Evolutionary conservation across 257 asterid genomes (phyloP).

Genomic region (Solanum piurae): DNA sequence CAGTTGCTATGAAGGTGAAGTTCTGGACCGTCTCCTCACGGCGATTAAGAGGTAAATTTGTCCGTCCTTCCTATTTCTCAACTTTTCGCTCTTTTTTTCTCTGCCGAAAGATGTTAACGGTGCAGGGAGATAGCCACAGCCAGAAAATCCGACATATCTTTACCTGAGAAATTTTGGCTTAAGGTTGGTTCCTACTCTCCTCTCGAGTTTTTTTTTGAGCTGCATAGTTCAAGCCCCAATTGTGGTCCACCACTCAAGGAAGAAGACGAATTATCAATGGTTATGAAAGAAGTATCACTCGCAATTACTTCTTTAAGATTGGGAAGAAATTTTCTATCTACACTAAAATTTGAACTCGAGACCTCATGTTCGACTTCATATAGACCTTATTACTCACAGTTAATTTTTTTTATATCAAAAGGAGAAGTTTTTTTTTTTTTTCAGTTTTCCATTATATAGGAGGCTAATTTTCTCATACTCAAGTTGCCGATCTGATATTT

Average conservation of each 20-base stretch:
- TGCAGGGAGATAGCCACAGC: conserved; percentile 53
- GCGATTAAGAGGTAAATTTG: conserved; percentile 32
- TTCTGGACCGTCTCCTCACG: conserved; percentile 39
- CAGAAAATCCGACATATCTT: conserved; percentile 20
- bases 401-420: not conserved
- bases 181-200: conserved; percentile 33
- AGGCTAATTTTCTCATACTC: not conserved
- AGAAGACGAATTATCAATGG: not conserved
- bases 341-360: not conserved
- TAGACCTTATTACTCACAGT: not conserved
- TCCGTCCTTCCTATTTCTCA: not conserved
- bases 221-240: not conserved
- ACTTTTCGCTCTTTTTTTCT: not conserved
- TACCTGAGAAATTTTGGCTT: conserved; percentile 66
- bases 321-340: not conserved
- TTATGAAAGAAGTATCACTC: not conserved
- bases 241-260: not conserved
- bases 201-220: not conserved
- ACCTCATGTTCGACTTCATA: not conserved
- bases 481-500: not conserved
- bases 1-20: conserved; percentile 69
- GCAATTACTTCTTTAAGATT: not conserved
- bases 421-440: not conserved
- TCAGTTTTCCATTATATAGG: not conserved
- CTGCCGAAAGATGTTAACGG: not conserved